Evolutionary conservation across 2,329 filamentous ascomycete species (phyloP), one percentile per base, ranked within the genome.

Genomic region (Aspergillus versicolor): DNA sequence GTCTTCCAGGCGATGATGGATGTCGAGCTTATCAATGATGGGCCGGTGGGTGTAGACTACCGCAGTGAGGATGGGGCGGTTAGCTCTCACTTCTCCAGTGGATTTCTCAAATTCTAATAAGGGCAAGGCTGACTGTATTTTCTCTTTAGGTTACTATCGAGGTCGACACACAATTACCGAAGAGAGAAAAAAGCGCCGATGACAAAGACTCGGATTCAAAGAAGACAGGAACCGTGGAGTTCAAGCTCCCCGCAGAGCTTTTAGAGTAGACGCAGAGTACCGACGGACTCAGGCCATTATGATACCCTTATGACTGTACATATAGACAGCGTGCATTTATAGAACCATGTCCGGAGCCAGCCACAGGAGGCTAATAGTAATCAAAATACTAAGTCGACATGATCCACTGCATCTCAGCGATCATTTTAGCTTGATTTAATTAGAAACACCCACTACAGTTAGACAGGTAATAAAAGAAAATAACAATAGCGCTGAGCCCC

Each of bases 1-100:
- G 86, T 93, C 30, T 99, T 99, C 73, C 93, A 96, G 70, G 94
- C 94, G 49, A 97, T 96, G 92, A 99, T 99, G 94, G 89, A 97
- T 70, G 93, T 99, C 57, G 89, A 90, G 48, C 77, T 97, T 30
- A 87, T 97, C 49, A 97, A 97, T 65, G 93, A 97, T 68, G 85
- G 85, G 68, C 85, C 85, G 77, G 85, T 88, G 83, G 79, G 84
- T 84, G 72, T 83, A 65, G 78, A 84, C 71, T 84, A 80, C 74
- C 75, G 75, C 73, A 84, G 79, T 75, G 74, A 80, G 66, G 81
- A 84, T 70, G 79, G 78, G 73, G 81, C 78, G 80, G 82, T 84
- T 82, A 70, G 66, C 67, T 70, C 64, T 68, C 65, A 67, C 70
- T 67, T 66, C 60, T 68, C 59, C 61, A 60, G 61, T 61, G 63